Base-by-base conservation (phyloP, 2,329 filamentous ascomycete genomes). In the Colletotrichum sp. region DNA sequence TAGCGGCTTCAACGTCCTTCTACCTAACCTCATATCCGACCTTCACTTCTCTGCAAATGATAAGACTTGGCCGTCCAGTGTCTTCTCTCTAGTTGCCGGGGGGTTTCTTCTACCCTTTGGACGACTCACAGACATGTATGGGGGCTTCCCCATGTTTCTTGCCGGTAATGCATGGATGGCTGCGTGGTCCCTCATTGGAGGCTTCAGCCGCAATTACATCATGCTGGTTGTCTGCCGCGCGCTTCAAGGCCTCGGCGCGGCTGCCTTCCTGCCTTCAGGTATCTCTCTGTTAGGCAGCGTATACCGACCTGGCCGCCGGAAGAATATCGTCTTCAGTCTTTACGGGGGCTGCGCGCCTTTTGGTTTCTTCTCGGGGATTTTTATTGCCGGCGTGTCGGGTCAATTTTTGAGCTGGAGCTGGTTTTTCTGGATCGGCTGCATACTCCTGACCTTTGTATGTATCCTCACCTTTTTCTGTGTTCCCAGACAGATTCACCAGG, bases 181-280 rank as follows among this genome's bases (percentile, higher is more conserved):
- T 5, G 71, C 92, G 26, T 95, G 93, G 89, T 92, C 90, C 4
- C 82, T 95, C 69, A 86, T 94, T 59, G 90, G 89, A 2, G 94
- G 94, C 2, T 94, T 95, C 81, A 91, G 90, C 65, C 86, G 86
- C 63, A 92, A 89, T 81, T 90, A 92, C 76, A 81, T 90, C 30
- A 94, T 95, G 90, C 87, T 95, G 76, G 91, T 94, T 77, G 86
- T 93, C 34, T 93, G 92, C 80, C 91, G 94, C 73, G 93, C 93
- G 5, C 85, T 95, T 68, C 91, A 94, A 82, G 93, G 94, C 0
- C 83, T 95, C 21, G 94, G 93, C 0, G 89, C 93, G 2, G 92
- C 93, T 4, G 92, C 92, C 0, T 94, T 93, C 78, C 83, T 95
- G 16, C 93, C 94, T 1, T 91, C 92, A 1, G 91, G 93, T 21